phyloP scores from a whole-genome alignment of 345 rosid species.

The Mallotus nudiflorus region DNA sequence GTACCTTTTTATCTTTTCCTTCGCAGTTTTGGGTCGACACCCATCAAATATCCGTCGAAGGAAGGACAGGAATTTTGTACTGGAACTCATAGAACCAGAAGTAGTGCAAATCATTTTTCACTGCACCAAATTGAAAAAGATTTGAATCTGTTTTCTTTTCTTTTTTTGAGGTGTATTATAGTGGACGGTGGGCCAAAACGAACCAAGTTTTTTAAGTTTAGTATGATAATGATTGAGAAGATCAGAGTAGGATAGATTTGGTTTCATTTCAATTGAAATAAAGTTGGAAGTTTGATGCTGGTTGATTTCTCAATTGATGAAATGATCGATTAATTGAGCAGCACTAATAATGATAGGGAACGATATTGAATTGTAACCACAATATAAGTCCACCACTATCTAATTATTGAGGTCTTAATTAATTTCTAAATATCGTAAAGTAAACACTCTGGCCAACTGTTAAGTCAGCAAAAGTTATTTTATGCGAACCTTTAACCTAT shows the following conservation, averaged over 20 bases:
- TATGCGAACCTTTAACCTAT: too few relatives aligned
- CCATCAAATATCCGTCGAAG: background rate
- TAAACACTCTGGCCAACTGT: too few relatives aligned
- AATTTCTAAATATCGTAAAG: too few relatives aligned
- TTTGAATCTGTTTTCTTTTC: background rate
- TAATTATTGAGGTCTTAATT: too few relatives aligned
- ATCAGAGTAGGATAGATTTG: conserved; percentile 7
- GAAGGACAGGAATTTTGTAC: background rate
- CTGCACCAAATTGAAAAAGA: too few relatives aligned
- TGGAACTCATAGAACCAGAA: conserved; percentile 5
- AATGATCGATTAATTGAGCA: too few relatives aligned
- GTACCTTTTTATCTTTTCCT: background rate
- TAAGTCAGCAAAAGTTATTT: too few relatives aligned
- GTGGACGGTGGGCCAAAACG: background rate
- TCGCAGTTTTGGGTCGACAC: background rate
- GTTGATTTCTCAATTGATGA: background rate
- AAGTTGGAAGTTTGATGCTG: conserved; percentile 17
- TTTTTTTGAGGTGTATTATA: background rate
- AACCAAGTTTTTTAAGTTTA: background rate
- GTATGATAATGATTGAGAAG: conserved; percentile 6
- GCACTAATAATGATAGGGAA: too few relatives aligned
- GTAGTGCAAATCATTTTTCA: too few relatives aligned
- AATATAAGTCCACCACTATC: too few relatives aligned
- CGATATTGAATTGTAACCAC: too few relatives aligned
- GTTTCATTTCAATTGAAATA: background rate